Conservation (phyloP, 1,139 yeast species). For the Protomyces pachydermus region DNA sequence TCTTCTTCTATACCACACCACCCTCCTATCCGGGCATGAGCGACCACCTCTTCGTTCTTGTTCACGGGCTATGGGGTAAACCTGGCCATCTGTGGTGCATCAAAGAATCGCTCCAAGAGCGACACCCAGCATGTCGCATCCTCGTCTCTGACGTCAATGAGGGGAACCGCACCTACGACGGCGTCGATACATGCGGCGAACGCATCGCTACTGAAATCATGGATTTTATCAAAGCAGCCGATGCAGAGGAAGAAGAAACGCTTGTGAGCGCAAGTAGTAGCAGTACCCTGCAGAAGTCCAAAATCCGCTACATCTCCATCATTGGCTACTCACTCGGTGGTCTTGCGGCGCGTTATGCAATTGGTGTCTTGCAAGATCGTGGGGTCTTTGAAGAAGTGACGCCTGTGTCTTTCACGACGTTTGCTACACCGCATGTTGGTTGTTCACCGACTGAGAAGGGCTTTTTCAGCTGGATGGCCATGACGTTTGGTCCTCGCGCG, state of each 20-base stretch:
- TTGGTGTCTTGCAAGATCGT: constrained; percentile 58
- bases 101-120: constrained; percentile 49
- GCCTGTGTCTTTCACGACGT: constrained; percentile 62
- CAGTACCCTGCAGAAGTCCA: constrained; percentile 17
- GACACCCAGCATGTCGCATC: constrained; percentile 49
- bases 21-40: not conserved
- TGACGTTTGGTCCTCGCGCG: constrained; percentile 55
- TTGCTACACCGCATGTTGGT: constrained; percentile 91
- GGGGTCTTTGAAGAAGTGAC: constrained; percentile 55
- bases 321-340: constrained; percentile 57
- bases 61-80: constrained; percentile 65
- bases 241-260: not conserved
- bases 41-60: constrained; percentile 17
- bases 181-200: constrained; percentile 65
- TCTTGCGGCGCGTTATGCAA: constrained; percentile 54
- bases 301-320: constrained; percentile 42
- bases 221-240: constrained; percentile 24
- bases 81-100: constrained; percentile 65
- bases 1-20: no score
- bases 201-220: constrained; percentile 58
- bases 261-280: not conserved
- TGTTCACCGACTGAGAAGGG: constrained; percentile 47
- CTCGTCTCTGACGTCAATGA: constrained; percentile 68
- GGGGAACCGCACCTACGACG: constrained; percentile 78
- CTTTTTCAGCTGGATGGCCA: constrained; percentile 48